Evolutionary conservation across 192 early-diverging fungal genomes (phyloP).

Genomic region (Entomortierella parvispora): DNA sequence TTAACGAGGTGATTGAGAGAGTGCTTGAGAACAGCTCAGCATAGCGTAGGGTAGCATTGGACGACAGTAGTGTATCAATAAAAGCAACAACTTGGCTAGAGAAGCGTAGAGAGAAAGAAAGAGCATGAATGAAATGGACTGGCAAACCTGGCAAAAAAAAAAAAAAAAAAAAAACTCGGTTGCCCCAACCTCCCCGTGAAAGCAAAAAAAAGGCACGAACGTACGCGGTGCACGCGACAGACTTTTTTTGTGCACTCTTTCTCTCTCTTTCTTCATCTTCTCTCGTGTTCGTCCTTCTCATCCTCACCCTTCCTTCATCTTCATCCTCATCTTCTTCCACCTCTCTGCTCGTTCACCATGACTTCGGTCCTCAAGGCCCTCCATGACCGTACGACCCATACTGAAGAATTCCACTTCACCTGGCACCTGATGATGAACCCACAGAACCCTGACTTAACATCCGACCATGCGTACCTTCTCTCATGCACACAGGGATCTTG

Average conservation of each 20-base stretch:
- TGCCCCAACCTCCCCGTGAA: too few species aligned
- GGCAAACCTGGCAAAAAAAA: too few species aligned
- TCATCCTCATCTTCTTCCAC: neutral
- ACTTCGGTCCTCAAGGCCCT: slow-evolving; percentile 27
- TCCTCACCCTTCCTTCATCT: neutral
- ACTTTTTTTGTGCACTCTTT: neutral
- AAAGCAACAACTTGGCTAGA: too few species aligned
- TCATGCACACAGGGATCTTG: slow-evolving; percentile 56
- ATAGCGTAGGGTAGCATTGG: neutral
- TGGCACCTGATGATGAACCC: neutral
- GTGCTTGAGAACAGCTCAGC: slow-evolving; percentile 21
- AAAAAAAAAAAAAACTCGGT: too few species aligned
- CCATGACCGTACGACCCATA: slow-evolving; percentile 33
- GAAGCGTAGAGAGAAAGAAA: too few species aligned
- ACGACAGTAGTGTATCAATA: too few species aligned
- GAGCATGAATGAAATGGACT: too few species aligned
- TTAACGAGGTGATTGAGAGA: slow-evolving; percentile 87
- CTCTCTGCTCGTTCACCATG: slow-evolving; percentile 8
- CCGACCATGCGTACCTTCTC: neutral
- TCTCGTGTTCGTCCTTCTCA: neutral
- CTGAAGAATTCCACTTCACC: neutral
- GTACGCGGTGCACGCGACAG: too few species aligned
- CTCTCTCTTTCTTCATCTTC: neutral
- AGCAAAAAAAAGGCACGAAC: too few species aligned
- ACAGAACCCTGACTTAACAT: neutral